Base-by-base conservation (phyloP, 768 basidiomycete species). In the button mushroom (Agaricus bisporus) region DNA sequence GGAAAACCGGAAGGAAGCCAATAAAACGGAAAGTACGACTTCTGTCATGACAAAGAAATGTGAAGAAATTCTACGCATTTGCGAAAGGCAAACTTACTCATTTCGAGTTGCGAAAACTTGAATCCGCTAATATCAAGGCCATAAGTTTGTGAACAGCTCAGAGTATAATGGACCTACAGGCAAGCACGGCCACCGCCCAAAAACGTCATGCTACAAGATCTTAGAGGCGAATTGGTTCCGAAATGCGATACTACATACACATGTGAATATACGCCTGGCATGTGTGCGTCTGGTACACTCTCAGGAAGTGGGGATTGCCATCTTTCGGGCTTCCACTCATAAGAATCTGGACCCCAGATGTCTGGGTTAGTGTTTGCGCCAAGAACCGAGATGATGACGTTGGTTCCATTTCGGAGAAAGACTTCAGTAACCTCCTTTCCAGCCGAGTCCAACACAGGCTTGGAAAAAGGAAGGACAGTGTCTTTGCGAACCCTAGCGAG, bases 241-340 rank as follows among this genome's bases (percentile, higher is more conserved):
- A 41, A 17, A 9, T 12, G 20, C 9, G 5, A 17, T 2, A 12
- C 22, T n/a, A 58, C 63, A 56, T 32, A 68, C 74, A 75, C 58
- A 49, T 73, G 68, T 1, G 75, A 71, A 56, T 74, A 76, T 8
- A 75, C 58, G 3, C 77, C 77, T 2, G 76, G 75, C 9, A 77
- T 58, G 10, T 65, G 68, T 2, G 70, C 71, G n/a, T 66, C 61
- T 1, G 55, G 55, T 9, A 73, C 60, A 20, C 59, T 56, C 5
- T 64, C 58, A 1, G 61, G 64, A 18, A 64, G 56, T 32, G 54
- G 62, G 1, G 61, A 61, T 3, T 78, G 60, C 78, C 79, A 81
- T 17, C 78, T 61, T 54, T 78, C 76, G 0, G 77, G 78, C 45
- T 74, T 78, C 69, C 75, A 78, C 54, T 77, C 72, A 12, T 64